These are phyloP conservation scores for Cladosporium sp. DNA, from an alignment of 2,329 filamentous ascomycete species.

Conservation along the genomic window DNA sequence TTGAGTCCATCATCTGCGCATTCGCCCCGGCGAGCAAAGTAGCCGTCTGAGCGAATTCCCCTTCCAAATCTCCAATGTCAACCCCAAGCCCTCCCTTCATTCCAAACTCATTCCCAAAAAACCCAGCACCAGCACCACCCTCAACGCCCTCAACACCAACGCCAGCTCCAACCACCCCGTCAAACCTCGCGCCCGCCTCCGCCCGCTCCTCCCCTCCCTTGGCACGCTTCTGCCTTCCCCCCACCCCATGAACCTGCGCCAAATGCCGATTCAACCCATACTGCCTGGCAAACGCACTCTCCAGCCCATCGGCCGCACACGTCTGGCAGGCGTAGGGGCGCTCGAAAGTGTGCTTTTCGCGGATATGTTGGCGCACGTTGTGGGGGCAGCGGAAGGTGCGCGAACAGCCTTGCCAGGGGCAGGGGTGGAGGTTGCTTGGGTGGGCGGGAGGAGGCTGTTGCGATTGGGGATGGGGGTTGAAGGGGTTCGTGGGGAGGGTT, in stretches of 20 bases:
- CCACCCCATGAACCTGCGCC: constrained; percentile 3
- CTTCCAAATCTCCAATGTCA: neutral
- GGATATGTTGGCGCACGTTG: constrained; percentile 20
- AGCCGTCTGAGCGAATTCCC: neutral
- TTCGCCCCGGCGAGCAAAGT: neutral
- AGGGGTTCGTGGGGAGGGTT: neutral
- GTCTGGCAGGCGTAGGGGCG: constrained; percentile 15
- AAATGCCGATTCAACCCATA: constrained; percentile 7
- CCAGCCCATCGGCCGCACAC: constrained; percentile 7
- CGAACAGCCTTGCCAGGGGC: constrained; percentile 12
- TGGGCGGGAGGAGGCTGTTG: neutral
- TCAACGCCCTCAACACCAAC: no score
- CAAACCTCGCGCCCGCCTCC: no score
- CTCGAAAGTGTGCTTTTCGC: constrained; percentile 18
- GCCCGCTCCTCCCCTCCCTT: neutral
- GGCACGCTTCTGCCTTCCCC: neutral
- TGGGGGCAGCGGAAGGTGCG: constrained; percentile 15
- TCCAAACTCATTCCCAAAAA: no score
- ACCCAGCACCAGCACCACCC: neutral
- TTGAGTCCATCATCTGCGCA: neutral
- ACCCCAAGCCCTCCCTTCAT: neutral
- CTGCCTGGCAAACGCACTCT: neutral
- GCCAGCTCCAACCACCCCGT: no score
- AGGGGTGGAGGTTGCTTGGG: constrained; percentile 9
- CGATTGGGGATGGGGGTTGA: neutral